Base-by-base conservation (phyloP, 2,329 filamentous ascomycete species). In the Aspergillus uvarum region DNA sequence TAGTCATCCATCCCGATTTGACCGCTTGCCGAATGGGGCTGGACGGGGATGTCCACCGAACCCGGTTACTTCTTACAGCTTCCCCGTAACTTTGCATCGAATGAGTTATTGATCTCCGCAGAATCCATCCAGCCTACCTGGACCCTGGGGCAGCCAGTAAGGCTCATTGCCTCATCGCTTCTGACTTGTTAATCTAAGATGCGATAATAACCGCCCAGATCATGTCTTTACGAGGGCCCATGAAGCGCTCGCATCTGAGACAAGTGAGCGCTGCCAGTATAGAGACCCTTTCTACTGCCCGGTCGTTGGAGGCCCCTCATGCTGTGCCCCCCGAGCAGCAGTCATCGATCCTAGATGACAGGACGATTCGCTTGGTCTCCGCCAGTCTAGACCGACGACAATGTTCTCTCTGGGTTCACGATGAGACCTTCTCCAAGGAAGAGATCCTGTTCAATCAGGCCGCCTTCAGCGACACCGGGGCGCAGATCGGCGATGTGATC, bases 391-490 rank as follows among this genome's bases (percentile, higher is more conserved):
- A 63, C 51, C 70, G 72, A 14, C 71, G 70, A 7, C 68, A 71
- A 62, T 84, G 81, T 67, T 80, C 79, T 2, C 72, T 85, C 14
- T 85, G 82, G 81, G 81, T 83, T 7, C 83, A 86, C 66, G 90
- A 93, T 72, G 91, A 96, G 65, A 86, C 84, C 47, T 89, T 92
- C 68, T 87, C 89, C 8, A 85, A 84, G 59, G 90, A 96, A 68
- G 91, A 94, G 67, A 87, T 95, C 49, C 81, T 95, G 22, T 83
- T 96, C 69, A 95, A 94, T 72, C 82, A 89, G 59, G 87, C 90
- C 58, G 82, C 88, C 16, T 85, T 94, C 60, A 84, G 86, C 56
- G 82, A 84, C 64, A 80, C 82, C 49, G 82, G 85, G 50, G 81
- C 91, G 63, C 83, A 83, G 59, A 80, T 86, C 0, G 90, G 89